Base-by-base conservation (phyloP, 2,329 filamentous ascomycete species). In the Phymatotrichopsis omnivora region DNA sequence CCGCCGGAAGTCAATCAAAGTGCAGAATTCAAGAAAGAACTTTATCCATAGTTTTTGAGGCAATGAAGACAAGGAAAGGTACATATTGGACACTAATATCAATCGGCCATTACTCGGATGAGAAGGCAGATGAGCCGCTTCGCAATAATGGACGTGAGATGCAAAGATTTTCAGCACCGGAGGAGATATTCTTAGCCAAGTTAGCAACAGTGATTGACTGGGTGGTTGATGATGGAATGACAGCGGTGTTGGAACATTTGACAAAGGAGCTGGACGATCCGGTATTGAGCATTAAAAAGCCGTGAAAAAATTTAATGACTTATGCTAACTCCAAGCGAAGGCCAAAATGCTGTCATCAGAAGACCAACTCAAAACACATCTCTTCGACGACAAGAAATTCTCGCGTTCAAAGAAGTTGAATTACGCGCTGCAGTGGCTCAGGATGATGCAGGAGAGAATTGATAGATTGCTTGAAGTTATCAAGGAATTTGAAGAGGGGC, bases 61-160 rank as follows among this genome's bases (percentile, higher is more conserved):
- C 30, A 7, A 27, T 47, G 29, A 19, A 24, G 12, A 28, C 38
- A 2, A 32, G 36, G 27, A 31, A 30, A 11, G 44, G 44, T 11
- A 39, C 44, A n/a, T 42, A 42, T 33, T 47, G 44, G 44, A 47
- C 44, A 7, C 20, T 47, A 4, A 39, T 33, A 10, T 47, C 44
- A 4, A 27, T 47, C 8, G 44, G 44, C 6, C 20, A 47, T 19
- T 47, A 47, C 27, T 34, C 33, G 3, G 44, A 47, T 25, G 44
- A 47, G 22, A 36, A 20, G 12, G 38, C 44, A 8, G 42, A 35
- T 14, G 29, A 28, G 22, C 36, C 36, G 14, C 37, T 32, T 8
- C 14, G 35, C 16, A 37, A 42, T 23, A 16, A 32, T 11, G 25
- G 39, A 22, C 37, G 20, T 7, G 44, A 42, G 22, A 27, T 37